phyloP scores from a whole-genome alignment of 2,329 filamentous ascomycete species.

The Neofusicoccum cordaticola region DNA sequence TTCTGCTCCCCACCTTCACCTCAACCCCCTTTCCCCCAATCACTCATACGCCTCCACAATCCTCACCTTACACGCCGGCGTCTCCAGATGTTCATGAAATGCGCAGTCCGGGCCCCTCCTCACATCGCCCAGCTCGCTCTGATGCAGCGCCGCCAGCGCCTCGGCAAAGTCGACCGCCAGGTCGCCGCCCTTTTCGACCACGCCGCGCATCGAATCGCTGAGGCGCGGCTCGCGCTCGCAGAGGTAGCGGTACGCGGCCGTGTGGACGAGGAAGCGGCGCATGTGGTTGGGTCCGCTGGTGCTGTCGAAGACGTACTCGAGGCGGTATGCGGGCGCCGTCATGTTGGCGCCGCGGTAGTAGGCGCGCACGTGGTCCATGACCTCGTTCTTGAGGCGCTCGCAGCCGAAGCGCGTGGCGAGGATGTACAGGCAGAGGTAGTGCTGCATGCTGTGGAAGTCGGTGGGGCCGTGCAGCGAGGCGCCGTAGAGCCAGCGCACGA shows the following conservation, averaged over 20 bases:
- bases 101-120: conserved; percentile 27
- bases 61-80: neutral
- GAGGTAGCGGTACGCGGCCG: conserved; percentile 31
- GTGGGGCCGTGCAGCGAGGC: conserved; percentile 27
- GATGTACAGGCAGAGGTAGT: conserved; percentile 34
- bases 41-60: conserved; percentile 12
- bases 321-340: conserved; percentile 35
- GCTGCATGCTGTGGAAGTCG: conserved; percentile 34
- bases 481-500: conserved; percentile 30
- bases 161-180: conserved; percentile 30
- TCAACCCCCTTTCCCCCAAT: neutral
- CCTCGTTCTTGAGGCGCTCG: conserved; percentile 31
- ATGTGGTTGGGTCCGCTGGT: conserved; percentile 23
- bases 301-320: conserved; percentile 36
- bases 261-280: conserved; percentile 32
- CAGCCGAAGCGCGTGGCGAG: conserved; percentile 27
- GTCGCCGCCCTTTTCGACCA: conserved; percentile 26
- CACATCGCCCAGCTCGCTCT: conserved; percentile 27
- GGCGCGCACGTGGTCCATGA: conserved; percentile 30
- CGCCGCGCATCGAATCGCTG: conserved; percentile 25
- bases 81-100: conserved; percentile 30
- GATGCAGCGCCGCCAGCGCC: conserved; percentile 25
- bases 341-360: conserved; percentile 32
- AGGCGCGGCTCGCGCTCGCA: conserved; percentile 23
- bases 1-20: neutral